phyloP scores from a whole-genome alignment of 2,329 filamentous ascomycete genomes.

The Xylaria multiplex region DNA sequence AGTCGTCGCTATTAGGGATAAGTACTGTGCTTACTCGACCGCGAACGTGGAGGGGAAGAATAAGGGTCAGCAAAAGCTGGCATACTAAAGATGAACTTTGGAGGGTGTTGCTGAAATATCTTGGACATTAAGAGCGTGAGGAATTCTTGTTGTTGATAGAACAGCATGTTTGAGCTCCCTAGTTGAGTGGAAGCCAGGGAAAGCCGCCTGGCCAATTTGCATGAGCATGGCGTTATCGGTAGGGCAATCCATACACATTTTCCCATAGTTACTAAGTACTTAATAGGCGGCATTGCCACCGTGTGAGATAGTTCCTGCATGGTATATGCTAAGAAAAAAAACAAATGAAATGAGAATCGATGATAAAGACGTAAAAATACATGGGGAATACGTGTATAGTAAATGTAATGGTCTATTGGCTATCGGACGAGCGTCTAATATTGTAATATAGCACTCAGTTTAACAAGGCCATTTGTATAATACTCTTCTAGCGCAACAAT shows the following conservation, averaged over 20 bases:
- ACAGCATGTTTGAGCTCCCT: conserved; percentile 30
- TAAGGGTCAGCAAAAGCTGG: conserved; percentile 55
- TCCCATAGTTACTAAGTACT: conserved; percentile 23
- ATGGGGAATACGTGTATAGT: not conserved
- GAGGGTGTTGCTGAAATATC: conserved; percentile 8
- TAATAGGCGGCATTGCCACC: conserved; percentile 19
- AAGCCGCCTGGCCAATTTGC: conserved; percentile 34
- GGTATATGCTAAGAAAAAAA: conserved; percentile 2
- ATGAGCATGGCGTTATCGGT: conserved; percentile 41
- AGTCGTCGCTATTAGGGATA: conserved; percentile 94
- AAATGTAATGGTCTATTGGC: not conserved
- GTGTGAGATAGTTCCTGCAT: conserved; percentile 8
- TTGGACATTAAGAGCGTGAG: conserved; percentile 32
- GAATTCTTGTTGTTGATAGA: conserved; percentile 13
- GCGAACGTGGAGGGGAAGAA: conserved; percentile 65
- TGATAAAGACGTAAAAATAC: not conserved
- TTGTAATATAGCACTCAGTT: not conserved
- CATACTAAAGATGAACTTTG: conserved; percentile 40
- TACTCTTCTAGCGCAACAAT: not conserved
- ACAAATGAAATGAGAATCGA: conserved; percentile 2
- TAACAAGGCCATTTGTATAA: no score
- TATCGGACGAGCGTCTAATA: not conserved
- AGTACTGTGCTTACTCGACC: conserved; percentile 87
- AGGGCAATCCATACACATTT: conserved; percentile 30
- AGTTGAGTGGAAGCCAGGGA: conserved; percentile 21